Evolutionary conservation across 768 basidiomycete species (phyloP).

Genomic region (Psilocybe cyanescens): DNA sequence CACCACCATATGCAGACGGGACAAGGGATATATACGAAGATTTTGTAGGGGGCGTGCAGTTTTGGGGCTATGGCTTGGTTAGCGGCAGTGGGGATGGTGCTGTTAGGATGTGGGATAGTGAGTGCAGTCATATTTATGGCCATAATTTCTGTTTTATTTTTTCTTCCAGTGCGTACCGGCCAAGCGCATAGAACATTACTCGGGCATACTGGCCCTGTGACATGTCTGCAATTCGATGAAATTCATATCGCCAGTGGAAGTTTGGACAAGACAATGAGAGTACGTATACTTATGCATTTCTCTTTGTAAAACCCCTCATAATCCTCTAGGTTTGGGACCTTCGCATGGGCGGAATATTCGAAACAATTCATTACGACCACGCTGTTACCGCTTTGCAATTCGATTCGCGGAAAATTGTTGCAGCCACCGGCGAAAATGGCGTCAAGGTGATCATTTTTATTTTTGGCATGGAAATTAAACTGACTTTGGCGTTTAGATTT

Average conservation of each 20-base stretch:
- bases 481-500: conserved; percentile 58
- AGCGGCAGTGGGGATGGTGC: conserved; percentile 98
- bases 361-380: conserved; percentile 90
- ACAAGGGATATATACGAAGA: conserved; percentile 96
- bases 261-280: conserved; percentile 90
- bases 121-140: conserved; percentile 36
- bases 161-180: conserved; percentile 86
- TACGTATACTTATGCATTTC: conserved; percentile 38
- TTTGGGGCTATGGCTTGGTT: conserved; percentile 98
- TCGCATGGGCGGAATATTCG: conserved; percentile 84
- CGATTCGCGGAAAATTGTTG: conserved; percentile 90
- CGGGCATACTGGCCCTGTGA: conserved; percentile 93
- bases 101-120: conserved; percentile 99
- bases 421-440: conserved; percentile 92
- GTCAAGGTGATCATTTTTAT: conserved; percentile 63
- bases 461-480: neutral
- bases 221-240: conserved; percentile 96
- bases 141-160: neutral
- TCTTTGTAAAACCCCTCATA: neutral
- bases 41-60: conserved; percentile 96
- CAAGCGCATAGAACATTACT: conserved; percentile 92
- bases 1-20: conserved; percentile 87
- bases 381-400: conserved; percentile 93
- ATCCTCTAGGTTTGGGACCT: conserved; percentile 89
- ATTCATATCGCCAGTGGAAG: conserved; percentile 91